Evolutionary conservation across 805 yeast species (phyloP), one percentile per base, ranked within the genome.

Genomic region (Pichia deserticola): DNA sequence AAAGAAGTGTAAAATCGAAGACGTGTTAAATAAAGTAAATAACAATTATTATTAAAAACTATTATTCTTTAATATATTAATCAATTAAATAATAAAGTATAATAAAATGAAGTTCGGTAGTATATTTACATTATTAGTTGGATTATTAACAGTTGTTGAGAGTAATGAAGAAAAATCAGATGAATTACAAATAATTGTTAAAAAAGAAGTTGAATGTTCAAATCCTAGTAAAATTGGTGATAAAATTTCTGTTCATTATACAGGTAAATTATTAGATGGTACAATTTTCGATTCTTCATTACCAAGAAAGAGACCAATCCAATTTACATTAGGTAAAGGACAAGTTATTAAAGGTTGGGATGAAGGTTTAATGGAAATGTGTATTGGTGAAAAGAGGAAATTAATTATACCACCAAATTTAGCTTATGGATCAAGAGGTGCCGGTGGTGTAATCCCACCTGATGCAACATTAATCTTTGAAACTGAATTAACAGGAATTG

Each of bases 321-420:
- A 74, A 40, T 89, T 89, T 67, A 67, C 67, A n/a, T 69, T 90
- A 48, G 97, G 97, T 40, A 65, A 67, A 29, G 90, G 95, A 5
- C 83, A 78, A 59, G 97, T 89, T 34, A 89, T 89, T 61, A 62
- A 74, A 52, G 97, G 97, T 51, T 89, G 97, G 97, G 97, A 89
- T 55, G 79, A 83, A 67, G 97, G 97, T 40, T 69, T 89, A 45
- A 58, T 72, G 37, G 81, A 84, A 35, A 86, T 86, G 95, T 89
- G 97, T 68, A 72, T 87, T 64, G 96, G 96, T 42, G 97, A 89
- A 66, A 74, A 82, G 70, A 78, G 97, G 63, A 82, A 77, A 57
- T 72, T 89, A 58, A 77, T 80, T 32, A 87, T 90, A 62, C 96
- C 97, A 43, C 76, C 95, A 6, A 74, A 76, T 34, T 66, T 88